Evolutionary conservation across 2,329 filamentous ascomycete species (phyloP), one percentile per base, ranked within the genome.

Genomic region (Ceratocystis albifundus): DNA sequence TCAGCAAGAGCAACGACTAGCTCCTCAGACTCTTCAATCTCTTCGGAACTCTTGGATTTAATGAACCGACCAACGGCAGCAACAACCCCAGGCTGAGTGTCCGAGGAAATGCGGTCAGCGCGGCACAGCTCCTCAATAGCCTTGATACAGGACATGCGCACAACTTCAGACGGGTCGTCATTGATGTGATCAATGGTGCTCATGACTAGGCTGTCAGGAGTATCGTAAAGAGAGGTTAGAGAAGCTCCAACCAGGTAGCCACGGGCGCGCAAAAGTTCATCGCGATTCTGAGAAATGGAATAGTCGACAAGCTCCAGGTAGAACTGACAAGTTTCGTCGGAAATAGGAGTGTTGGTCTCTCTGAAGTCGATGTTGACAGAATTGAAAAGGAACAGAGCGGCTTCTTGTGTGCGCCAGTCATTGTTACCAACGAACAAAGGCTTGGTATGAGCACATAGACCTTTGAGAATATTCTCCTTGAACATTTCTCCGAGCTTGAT

Each of bases 401-500:
- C 85, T 76, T 97, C 93, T 71, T 90, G 89, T 68, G 75, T 79
- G 70, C 83, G 80, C 84, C 84, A 87, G 53, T 78, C 76, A 32
- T 73, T 73, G n/a, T 79, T 75, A 70, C 72, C 80, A 70, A 83
- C 79, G 73, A 95, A 96, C 0, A 95, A 79, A 5, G 81, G 80
- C 73, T 88, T 87, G 44, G 89, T 89, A 75, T 91, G 88, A 12
- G 84, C 82, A 68, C 92, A 85, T 50, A 96, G 80, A 5, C 88
- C 90, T 71, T 95, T 88, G 12, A 95, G 80, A 0, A 90, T 87
- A 64, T 84, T 84, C 65, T 84, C 80, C 70, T 86, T 84, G 65
- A 96, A 82, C 92, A 91, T 96, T 74, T 96, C 92, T 61, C 89
- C 90, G 68, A 96, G 80, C 77, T 96, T 96, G 76, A 96, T 91